Conservation (phyloP, 192 early-diverging fungal genomes). For the Gonapodya sp. region DNA sequence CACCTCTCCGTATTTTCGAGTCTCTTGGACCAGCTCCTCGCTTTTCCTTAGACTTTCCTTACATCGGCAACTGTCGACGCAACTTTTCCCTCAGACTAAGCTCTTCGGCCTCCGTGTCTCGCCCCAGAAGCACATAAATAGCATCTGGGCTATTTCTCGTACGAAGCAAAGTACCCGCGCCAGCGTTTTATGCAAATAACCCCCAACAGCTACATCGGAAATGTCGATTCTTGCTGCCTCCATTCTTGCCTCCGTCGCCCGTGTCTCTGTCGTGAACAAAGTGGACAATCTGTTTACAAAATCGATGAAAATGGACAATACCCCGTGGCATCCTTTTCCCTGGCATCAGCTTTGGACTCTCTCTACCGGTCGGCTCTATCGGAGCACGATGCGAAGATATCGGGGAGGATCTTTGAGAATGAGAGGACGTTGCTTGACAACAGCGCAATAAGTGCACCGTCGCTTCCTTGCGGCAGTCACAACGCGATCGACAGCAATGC, state of each 20-base stretch:
- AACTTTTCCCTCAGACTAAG: background rate
- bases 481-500: background rate
- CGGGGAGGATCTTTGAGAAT: background rate
- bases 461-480: background rate
- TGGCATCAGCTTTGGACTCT: background rate
- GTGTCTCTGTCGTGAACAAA: background rate
- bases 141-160: background rate
- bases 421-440: background rate
- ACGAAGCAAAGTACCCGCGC: background rate
- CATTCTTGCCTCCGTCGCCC: background rate
- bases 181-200: background rate
- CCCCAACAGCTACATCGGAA: background rate
- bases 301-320: constrained; percentile 1
- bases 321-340: background rate
- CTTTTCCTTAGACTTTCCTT: background rate
- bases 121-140: background rate
- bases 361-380: background rate
- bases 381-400: background rate
- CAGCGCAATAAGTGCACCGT: background rate
- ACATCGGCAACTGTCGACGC: background rate
- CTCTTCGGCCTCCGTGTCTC: background rate
- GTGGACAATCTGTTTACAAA: background rate
- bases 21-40: background rate
- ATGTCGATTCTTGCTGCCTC: constrained; percentile 1
- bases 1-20: background rate